Evolutionary conservation across 2,329 filamentous ascomycete genomes (phyloP).

Genomic region (Epichloe scottii): DNA sequence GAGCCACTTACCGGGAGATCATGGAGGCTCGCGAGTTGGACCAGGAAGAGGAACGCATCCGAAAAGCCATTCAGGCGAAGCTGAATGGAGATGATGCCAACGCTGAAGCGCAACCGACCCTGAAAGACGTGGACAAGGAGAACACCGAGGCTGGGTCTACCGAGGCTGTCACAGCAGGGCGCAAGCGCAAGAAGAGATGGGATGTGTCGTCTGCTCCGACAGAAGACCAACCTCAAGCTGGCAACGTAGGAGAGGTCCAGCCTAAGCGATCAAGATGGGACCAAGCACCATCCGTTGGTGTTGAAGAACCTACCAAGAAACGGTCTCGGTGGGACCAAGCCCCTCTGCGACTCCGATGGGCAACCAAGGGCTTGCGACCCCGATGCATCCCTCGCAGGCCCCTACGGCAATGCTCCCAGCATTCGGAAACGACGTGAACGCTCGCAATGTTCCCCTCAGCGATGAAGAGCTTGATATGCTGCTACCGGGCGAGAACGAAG

Average conservation of each 20-base stretch:
- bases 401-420: conserved; percentile 34
- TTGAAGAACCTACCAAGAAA: conserved; percentile 53
- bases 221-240: conserved; percentile 35
- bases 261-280: conserved; percentile 80
- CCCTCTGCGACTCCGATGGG: conserved; percentile 64
- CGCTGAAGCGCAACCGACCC: conserved; percentile 56
- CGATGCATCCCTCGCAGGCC: conserved; percentile 58
- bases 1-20: conserved; percentile 73
- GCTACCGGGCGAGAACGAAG: conserved; percentile 76
- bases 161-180: conserved; percentile 46
- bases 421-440: conserved; percentile 66
- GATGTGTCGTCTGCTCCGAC: conserved; percentile 56
- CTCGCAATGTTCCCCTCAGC: conserved; percentile 68
- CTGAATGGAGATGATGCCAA: conserved; percentile 45
- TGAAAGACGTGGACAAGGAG: conserved; percentile 65
- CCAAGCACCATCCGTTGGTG: conserved; percentile 52
- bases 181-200: conserved; percentile 93
- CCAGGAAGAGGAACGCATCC: conserved; percentile 81
- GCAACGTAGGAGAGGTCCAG: conserved; percentile 43
- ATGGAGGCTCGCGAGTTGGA: conserved; percentile 89
- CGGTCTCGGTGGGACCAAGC: conserved; percentile 90
- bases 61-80: conserved; percentile 67
- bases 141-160: conserved; percentile 58
- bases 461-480: conserved; percentile 92
- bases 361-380: conserved; percentile 62